A percentile compares a stretch with the other conserved stretches of the same genome.
Evolutionary conservation across 768 basidiomycete genomes (phyloP).

Genomic region (Russula lepida): DNA sequence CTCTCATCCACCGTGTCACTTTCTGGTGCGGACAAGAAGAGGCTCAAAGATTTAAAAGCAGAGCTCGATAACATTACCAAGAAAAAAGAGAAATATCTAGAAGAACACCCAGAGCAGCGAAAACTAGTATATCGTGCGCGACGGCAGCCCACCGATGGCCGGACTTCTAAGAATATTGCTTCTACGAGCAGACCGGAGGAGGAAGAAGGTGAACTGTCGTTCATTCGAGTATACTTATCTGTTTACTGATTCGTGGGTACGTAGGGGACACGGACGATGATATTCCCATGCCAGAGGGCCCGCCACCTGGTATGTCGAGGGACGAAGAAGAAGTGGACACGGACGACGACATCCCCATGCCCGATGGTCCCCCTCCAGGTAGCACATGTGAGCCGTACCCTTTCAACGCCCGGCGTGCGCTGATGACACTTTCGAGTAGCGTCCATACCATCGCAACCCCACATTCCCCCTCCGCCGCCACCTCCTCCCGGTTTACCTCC

Average conservation of each 20-base stretch:
- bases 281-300: constrained; percentile 55
- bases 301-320: constrained; percentile 39
- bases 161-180: constrained; percentile 36
- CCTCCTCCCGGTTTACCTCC: constrained; percentile 16
- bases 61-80: constrained; percentile 75
- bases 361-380: constrained; percentile 46
- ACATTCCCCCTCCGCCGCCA: constrained; percentile 22
- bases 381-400: constrained; percentile 25
- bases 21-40: constrained; percentile 49
- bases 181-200: constrained; percentile 27
- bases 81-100: constrained; percentile 87
- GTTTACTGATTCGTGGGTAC: not conserved
- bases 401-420: constrained; percentile 26
- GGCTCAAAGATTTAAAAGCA: constrained; percentile 59
- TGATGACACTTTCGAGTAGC: constrained; percentile 15
- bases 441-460: constrained; percentile 21
- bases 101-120: constrained; percentile 88
- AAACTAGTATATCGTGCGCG: constrained; percentile 67
- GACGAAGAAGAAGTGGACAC: constrained; percentile 18
- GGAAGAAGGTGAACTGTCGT: constrained; percentile 36
- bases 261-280: constrained; percentile 43
- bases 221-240: not conserved
- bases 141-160: constrained; percentile 31
- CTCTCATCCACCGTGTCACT: constrained; percentile 43
- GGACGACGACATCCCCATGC: constrained; percentile 61